These are phyloP conservation scores for Dentipellis sp. DNA, from an alignment of 768 basidiomycete species.

Conservation along the genomic window DNA sequence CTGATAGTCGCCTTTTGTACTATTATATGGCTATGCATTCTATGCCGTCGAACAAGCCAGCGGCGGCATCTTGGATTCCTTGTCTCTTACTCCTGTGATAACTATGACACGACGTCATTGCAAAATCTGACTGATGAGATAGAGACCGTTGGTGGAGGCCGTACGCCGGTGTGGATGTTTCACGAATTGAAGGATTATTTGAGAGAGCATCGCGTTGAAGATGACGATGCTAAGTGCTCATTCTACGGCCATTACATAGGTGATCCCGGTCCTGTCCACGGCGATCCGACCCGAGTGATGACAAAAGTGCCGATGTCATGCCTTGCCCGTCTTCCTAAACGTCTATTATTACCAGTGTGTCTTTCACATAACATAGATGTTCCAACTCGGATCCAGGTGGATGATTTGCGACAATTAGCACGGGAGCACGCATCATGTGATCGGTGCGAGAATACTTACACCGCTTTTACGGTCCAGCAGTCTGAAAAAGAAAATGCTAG, in stretches of 20 bases:
- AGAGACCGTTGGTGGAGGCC: not conserved
- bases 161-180: not conserved
- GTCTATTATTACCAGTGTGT: not conserved
- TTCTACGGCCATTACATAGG: too few species aligned
- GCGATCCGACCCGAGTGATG: too few species aligned
- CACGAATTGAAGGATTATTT: not conserved
- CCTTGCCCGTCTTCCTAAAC: too few species aligned
- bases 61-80: too few species aligned
- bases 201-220: not conserved
- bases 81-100: not conserved
- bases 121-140: not conserved
- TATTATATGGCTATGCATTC: not conserved
- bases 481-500: too few species aligned
- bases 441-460: not conserved
- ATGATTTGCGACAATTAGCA: not conserved
- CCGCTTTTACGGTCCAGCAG: not conserved
- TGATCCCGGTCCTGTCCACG: too few species aligned
- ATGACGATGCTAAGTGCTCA: not conserved
- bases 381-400: too few species aligned
- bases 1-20: not conserved
- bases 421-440: not conserved
- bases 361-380: not conserved
- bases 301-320: too few species aligned
- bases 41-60: not conserved
- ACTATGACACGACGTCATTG: not conserved